A percentile compares a stretch with the other conserved stretches of the same genome.
Evolutionary conservation across 2,329 filamentous ascomycete genomes (phyloP).

Genomic region (Scleromitrula shiraiana): DNA sequence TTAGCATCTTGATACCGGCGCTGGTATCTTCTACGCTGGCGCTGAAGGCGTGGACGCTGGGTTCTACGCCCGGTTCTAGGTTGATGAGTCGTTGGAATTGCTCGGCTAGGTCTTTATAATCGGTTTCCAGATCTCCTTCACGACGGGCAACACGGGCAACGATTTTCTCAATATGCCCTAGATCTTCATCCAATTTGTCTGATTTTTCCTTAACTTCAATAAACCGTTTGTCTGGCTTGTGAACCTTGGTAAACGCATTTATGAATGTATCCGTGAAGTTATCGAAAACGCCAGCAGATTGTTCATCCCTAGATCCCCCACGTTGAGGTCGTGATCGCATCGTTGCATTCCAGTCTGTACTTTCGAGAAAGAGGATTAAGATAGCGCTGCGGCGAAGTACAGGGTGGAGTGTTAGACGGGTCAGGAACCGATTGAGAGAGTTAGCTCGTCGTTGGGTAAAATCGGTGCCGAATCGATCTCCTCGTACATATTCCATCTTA

Average conservation of each 20-base stretch:
- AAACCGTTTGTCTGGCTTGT: constrained; percentile 91
- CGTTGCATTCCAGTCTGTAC: constrained; percentile 89
- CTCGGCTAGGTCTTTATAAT: constrained; percentile 82
- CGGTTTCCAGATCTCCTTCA: constrained; percentile 77
- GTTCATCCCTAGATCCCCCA: constrained; percentile 46
- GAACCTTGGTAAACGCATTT: constrained; percentile 93
- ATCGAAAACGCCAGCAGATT: constrained; percentile 72
- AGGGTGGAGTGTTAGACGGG: constrained; percentile 79
- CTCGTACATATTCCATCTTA: constrained; percentile 97
- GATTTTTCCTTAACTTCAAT: constrained; percentile 88
- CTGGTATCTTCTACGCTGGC: constrained; percentile 78
- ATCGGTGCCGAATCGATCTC: constrained; percentile 88
- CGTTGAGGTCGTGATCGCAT: constrained; percentile 74
- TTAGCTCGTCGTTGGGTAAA: constrained; percentile 84
- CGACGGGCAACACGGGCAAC: constrained; percentile 81
- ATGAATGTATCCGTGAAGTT: constrained; percentile 94
- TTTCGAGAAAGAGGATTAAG: constrained; percentile 85
- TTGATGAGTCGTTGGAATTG: constrained; percentile 92
- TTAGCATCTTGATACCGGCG: constrained; percentile 67
- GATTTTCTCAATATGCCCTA: constrained; percentile 92
- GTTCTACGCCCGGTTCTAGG: constrained; percentile 80
- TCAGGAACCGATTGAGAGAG: constrained; percentile 85
- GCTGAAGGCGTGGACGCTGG: constrained; percentile 76
- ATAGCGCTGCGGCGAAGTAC: constrained; percentile 76
- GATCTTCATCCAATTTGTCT: constrained; percentile 89